Evolutionary conservation across 2,329 filamentous ascomycete genomes (phyloP), one percentile per base, ranked within the genome.

Genomic region (Fusarium sp.): DNA sequence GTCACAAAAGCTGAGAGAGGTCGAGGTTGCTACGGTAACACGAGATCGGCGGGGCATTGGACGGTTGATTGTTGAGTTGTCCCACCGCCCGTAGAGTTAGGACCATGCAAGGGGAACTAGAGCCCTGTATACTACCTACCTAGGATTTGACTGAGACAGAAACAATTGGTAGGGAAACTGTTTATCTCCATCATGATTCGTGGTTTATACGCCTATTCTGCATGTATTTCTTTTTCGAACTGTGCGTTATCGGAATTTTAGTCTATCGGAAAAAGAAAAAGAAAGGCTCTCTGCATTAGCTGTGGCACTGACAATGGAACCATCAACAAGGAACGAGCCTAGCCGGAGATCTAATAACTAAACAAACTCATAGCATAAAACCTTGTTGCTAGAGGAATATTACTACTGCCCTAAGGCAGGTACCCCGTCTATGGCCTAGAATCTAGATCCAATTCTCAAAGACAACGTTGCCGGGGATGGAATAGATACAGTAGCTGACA

Each of bases 31-130:
- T 13, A 65, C 46, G 28, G 62, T 41, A 65, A 65, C 62, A 37
- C 31, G 41, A 65, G 61, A 65, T 65, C 62, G 46, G 62, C 62
- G 61, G 62, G 61, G 60, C 49, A 56, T 44, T 44, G 28, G 42
- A 31, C 34, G 52, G 49, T 46, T 47, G 60, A 37, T 31, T 31
- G 61, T 63, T 64, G 42, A 57, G 59, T 63, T 63, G 59, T 63
- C 37, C 61, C 42, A 64, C 47, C 47, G 47, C 42, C 42, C 28
- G 30, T 33, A 31, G 28, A 57, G 60, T 61, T 65, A 65, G 36
- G 61, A 33, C 46, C 60, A 53, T 60, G 41, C 62, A 65, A 60
- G 62, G 62, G 44, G 12, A 37, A 23, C 23, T 23, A 47, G 20
- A 28, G 31, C 23, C 23, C 23, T 23, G 23, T 23, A 23, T 23